phyloP scores from a whole-genome alignment of 106 monocot genomes.

The Iris macrosiphon region DNA sequence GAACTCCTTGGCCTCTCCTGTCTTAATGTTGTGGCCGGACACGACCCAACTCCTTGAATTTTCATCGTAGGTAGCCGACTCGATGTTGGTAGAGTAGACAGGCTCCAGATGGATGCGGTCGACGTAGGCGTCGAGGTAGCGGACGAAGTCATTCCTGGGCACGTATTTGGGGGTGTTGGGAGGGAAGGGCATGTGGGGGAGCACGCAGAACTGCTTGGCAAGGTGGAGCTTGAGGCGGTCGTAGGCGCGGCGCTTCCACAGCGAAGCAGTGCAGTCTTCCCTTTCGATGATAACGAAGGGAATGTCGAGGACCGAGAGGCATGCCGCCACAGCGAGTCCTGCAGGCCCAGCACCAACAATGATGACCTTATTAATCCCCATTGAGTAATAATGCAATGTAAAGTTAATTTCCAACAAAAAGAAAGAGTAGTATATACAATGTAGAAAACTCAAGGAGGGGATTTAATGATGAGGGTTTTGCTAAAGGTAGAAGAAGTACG shows the following conservation, averaged over 20 bases:
- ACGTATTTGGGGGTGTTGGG: conserved; percentile 3
- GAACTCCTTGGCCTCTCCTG: background rate
- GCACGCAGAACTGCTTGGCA: conserved; percentile 7
- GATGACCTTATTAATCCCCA: too few species aligned
- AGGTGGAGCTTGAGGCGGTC: conserved; percentile 10
- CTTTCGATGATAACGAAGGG: conserved; percentile 4
- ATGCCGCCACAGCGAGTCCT: conserved; percentile 8
- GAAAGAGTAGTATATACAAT: too few species aligned
- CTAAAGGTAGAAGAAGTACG: too few species aligned
- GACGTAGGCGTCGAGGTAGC: conserved; percentile 13
- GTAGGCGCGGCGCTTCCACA: conserved; percentile 9
- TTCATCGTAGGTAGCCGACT: conserved; percentile 9
- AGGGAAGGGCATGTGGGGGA: conserved; percentile 8
- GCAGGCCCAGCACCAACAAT: too few species aligned
- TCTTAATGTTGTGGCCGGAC: background rate
- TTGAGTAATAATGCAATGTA: too few species aligned
- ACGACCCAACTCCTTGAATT: conserved; percentile 2
- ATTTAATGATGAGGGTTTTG: too few species aligned
- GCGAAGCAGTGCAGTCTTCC: conserved; percentile 6
- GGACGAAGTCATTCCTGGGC: conserved; percentile 2
- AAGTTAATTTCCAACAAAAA: too few species aligned
- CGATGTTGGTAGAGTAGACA: background rate
- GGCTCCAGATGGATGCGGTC: background rate
- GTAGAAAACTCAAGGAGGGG: too few species aligned
- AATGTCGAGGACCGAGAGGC: conserved; percentile 10